Evolutionary conservation across 1,284 basidiomycete genomes (phyloP), one percentile per base, ranked within the genome.

Genomic region (Irpex lacteus): DNA sequence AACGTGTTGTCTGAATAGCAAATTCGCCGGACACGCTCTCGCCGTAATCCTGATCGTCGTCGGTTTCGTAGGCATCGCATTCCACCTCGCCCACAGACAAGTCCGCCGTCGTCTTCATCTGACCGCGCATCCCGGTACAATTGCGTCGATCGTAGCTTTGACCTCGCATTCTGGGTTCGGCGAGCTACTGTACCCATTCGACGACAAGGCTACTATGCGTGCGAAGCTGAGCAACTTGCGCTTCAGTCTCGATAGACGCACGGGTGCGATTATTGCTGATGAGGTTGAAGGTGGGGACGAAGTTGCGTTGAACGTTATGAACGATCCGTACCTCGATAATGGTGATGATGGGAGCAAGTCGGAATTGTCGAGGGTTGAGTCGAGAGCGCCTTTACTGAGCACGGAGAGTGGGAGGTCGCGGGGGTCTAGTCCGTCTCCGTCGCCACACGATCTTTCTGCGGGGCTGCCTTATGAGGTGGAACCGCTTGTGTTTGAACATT

Each of bases 101-200:
- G 74, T 81, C 63, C 80, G 87, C 40, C 78, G 80, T 54, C 73
- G 75, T 26, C 72, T 90, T n/a, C 81, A 81, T 69, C 75, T 90
- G 11, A 78, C 85, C 2, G 75, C 81, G 21, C 77, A 80, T 5
- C 88, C 88, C 0, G 87, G 88, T n/a, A 83, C 80, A 40, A 85
- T 90, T 55, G 88, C 81, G 3, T 75, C 82, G 5, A 77, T 82
- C 36, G 75, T 84, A 5, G 80, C 87, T 2, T 77, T 87, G 63
- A 87, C 88, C 0, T 76, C 84, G 0, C 83, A 80, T 34, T 87
- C 85, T 38, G 87, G 87, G 34, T 88, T 87, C 64, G 88, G 86
- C 34, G 79, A 85, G 54, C 76, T 87, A 11, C 73, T 89, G n/a
- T 69, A 82, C 21, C 88, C 88, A 0, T 87, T 85, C 63, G 87